Evolutionary conservation across 1,139 yeast genomes (phyloP).

Genomic region (Taphrina pruni): DNA sequence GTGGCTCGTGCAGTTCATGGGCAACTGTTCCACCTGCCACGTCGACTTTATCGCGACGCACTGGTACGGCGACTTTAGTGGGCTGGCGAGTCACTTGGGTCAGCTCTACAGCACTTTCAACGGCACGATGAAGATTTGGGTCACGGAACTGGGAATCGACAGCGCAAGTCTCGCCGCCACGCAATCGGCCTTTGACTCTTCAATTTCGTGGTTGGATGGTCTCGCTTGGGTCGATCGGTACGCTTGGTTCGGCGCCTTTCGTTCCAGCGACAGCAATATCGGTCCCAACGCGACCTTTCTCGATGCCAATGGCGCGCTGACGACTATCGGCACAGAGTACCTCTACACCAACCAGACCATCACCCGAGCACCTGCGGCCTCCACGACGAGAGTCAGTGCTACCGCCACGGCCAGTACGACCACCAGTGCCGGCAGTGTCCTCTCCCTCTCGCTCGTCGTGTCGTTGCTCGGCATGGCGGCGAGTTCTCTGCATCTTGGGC

Average conservation of each 20-base stretch:
- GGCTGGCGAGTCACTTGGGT: conserved; percentile 29
- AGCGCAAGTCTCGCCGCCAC: conserved; percentile 13
- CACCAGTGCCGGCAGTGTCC: conserved; percentile 9
- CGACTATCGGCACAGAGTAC: conserved; percentile 24
- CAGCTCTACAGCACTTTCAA: conserved; percentile 21
- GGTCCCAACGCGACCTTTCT: conserved; percentile 40
- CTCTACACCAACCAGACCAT: conserved; percentile 14
- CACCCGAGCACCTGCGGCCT: neutral
- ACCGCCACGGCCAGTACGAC: conserved; percentile 12
- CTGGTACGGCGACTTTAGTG: conserved; percentile 35
- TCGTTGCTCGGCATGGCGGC: neutral
- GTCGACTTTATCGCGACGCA: conserved; percentile 38
- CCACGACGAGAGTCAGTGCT: conserved; percentile 9
- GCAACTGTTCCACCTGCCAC: conserved; percentile 35
- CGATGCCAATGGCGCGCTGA: conserved; percentile 26
- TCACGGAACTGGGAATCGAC: conserved; percentile 37
- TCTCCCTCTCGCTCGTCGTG: neutral
- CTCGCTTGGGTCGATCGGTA: conserved; percentile 37
- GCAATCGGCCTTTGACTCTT: conserved; percentile 5
- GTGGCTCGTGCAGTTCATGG: conserved; percentile 36
- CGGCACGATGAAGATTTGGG: conserved; percentile 26
- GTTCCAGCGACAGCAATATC: conserved; percentile 22
- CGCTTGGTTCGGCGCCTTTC: conserved; percentile 39
- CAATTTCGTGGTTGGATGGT: conserved; percentile 31
- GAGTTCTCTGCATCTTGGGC: neutral